A percentile compares a stretch with the other conserved stretches of the same genome.
phyloP scores from a whole-genome alignment of 306 rosid genomes.

The Argentina anserina region DNA sequence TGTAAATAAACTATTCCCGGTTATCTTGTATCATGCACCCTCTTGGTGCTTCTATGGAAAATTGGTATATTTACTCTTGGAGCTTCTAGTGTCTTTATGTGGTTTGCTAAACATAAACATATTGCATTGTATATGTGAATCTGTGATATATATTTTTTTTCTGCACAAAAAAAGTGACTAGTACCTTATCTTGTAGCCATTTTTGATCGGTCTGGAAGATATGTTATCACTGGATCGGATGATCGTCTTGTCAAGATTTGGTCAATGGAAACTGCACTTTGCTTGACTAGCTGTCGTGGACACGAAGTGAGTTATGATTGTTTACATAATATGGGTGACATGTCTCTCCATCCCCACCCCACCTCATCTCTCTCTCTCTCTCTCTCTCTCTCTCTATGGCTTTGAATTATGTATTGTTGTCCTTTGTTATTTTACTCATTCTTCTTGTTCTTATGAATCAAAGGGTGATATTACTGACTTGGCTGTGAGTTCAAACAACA shows the following conservation, averaged over 20 bases:
- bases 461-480: slow-evolving; percentile 88
- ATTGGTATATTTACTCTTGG: neutral
- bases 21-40: neutral
- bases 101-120: neutral
- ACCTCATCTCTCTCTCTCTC: neutral
- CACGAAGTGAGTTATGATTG: slow-evolving; percentile 67
- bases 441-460: slow-evolving; percentile 28
- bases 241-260: slow-evolving; percentile 94
- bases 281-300: slow-evolving; percentile 89
- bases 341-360: neutral
- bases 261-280: slow-evolving; percentile 96
- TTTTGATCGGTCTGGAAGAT: slow-evolving; percentile 83
- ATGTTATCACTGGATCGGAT: slow-evolving; percentile 88
- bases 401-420: neutral
- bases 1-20: neutral
- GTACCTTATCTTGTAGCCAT: slow-evolving; percentile 63
- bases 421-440: slow-evolving; percentile 10
- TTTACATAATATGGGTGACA: slow-evolving; percentile 24
- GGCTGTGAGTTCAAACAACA: slow-evolving; percentile 70
- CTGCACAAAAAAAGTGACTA: neutral
- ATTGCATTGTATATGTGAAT: neutral
- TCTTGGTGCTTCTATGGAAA: neutral
- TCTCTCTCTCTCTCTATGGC: neutral
- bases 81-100: neutral
- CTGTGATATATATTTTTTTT: neutral